phyloP scores from a whole-genome alignment of 2,329 filamentous ascomycete species.

The Macrophomina pseudophaseolina region DNA sequence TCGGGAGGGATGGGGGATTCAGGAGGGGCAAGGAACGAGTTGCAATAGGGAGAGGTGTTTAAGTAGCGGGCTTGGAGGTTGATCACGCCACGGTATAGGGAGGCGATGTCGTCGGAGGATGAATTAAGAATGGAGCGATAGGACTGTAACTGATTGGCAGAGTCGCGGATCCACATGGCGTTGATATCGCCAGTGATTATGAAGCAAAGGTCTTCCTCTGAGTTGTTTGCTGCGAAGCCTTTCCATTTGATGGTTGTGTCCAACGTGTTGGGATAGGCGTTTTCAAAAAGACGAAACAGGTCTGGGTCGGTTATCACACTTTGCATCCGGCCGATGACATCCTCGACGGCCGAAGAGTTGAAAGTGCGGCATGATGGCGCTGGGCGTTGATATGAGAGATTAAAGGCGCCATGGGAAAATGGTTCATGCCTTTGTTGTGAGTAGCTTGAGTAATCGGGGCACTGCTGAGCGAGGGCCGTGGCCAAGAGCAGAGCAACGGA shows the following conservation, averaged over 20 bases:
- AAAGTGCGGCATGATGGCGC: conserved; percentile 52
- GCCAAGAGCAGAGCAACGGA: neutral
- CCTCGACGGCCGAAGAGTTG: conserved; percentile 50
- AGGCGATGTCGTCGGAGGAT: conserved; percentile 65
- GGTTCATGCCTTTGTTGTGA: conserved; percentile 48
- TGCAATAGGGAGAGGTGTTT: conserved; percentile 61
- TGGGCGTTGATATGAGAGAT: conserved; percentile 53
- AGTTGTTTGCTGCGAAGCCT: conserved; percentile 62
- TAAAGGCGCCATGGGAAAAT: conserved; percentile 49
- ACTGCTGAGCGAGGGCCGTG: conserved; percentile 32
- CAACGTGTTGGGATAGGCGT: conserved; percentile 75
- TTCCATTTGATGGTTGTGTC: conserved; percentile 75
- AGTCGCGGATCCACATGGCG: conserved; percentile 61
- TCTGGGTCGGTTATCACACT: conserved; percentile 58
- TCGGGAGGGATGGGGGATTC: conserved; percentile 52
- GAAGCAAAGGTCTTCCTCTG: conserved; percentile 67
- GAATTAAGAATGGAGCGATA: conserved; percentile 66
- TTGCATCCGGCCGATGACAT: conserved; percentile 42
- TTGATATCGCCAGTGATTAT: conserved; percentile 65
- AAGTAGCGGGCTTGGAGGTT: conserved; percentile 74
- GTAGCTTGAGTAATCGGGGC: conserved; percentile 53
- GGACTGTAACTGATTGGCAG: conserved; percentile 73
- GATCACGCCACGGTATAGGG: conserved; percentile 71
- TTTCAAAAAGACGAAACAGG: conserved; percentile 71
- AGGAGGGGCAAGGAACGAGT: conserved; percentile 57